Evolutionary conservation across 805 yeast genomes (phyloP).

Genomic region (Saturnispora kantuleensis): DNA sequence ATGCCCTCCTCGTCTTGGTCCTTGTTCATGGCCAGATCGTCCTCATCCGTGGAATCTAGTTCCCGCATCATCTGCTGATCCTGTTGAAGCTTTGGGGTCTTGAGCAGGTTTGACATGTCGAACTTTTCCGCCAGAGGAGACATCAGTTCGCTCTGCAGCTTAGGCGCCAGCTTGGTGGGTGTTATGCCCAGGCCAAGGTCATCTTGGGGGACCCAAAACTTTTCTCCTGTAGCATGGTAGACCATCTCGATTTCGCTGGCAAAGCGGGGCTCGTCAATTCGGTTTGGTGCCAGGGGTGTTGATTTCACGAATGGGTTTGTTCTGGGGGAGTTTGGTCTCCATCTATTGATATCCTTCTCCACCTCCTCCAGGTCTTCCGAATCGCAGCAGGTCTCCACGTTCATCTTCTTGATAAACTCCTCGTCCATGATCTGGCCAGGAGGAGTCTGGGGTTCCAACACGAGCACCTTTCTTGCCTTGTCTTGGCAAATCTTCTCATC

Average conservation of each 20-base stretch:
- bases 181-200: conserved; percentile 26
- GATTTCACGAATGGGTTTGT: conserved; percentile 21
- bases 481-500: too few species aligned
- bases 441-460: conserved; percentile 28
- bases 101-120: conserved; percentile 3
- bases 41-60: conserved; percentile 4
- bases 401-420: conserved; percentile 23
- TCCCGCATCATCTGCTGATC: conserved; percentile 1
- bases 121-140: not conserved
- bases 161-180: conserved; percentile 24
- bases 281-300: not conserved
- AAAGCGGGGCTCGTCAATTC: conserved; percentile 15
- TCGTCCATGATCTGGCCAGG: conserved; percentile 27
- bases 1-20: conserved; percentile 13
- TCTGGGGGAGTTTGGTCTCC: conserved; percentile 10
- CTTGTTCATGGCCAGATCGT: not conserved
- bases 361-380: conserved; percentile 15
- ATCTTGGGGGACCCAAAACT: conserved; percentile 23
- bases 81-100: conserved; percentile 8
- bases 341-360: conserved; percentile 10
- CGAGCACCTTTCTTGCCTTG: too few species aligned
- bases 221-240: conserved; percentile 34
- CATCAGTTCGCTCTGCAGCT: not conserved
- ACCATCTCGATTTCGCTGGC: conserved; percentile 32
- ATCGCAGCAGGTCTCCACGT: conserved; percentile 14